Base-by-base conservation (phyloP, 2,329 filamentous ascomycete genomes). In the Aspergillus latus region DNA sequence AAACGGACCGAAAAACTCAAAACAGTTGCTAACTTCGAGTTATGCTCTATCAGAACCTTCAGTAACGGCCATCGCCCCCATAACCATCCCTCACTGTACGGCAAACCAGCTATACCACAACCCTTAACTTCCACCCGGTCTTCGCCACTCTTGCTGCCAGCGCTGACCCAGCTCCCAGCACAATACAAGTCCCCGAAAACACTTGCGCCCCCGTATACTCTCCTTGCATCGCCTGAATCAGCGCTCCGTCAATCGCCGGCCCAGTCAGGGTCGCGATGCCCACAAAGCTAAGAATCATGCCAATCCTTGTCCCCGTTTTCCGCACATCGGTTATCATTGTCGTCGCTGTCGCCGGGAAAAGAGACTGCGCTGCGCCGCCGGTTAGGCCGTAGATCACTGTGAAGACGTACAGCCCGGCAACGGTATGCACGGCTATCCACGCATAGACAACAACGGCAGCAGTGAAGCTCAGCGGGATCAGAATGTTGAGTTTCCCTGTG, bases 401-500 rank as follows among this genome's bases (percentile, higher is more conserved):
- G 62, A 79, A 82, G 0, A 67, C 72, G 54, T 76, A 79, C 0
- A 82, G 59, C 0, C 72, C 71, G 6, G 64, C 59, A 8, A 65
- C 54, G 2, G 64, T 69, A 8, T 68, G 59, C 1, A 87, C 81
- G 0, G 76, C 79, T 1, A 79, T 77, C 85, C 86, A 88, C 51
- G 76, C 77, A 62, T 80, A 85, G 34, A 84, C 69, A 56, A 83
- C 71, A 11, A 80, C 66, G 1, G 76, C 75, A 2, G 81, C 74
- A 3, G 77, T 57, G 9, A 79, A 66, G 2, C 74, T 75, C 49
- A 79, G 77, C 0, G 83, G 77, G n/a, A 84, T 77, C 28, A 84
- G 75, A 1, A 78, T 76, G 62, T 86, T 86, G 47, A 85, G 72
- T 0, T 82, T 77, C 0, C 85, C 84, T 2, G 82, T 69, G 51